These are phyloP conservation scores for Heteromeles arbutifolia DNA, from an alignment of 306 rosid genomes.

Conservation along the genomic window DNA sequence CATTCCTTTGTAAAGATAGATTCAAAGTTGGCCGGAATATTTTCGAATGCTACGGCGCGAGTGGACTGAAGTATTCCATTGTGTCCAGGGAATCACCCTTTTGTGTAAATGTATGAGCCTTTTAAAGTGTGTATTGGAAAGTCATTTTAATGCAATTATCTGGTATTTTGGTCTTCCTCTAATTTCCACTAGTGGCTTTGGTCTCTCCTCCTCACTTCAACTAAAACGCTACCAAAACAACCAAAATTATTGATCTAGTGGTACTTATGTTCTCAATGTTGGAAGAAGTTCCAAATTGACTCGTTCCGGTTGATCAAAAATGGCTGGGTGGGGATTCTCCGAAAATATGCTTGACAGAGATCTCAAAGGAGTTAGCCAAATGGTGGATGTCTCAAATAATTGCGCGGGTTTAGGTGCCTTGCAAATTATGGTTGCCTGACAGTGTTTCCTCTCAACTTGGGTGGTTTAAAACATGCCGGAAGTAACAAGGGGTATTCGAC, in stretches of 20 bases:
- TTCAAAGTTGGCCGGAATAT: background rate
- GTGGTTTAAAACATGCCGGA: background rate
- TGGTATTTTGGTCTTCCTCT: background rate
- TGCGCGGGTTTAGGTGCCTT: no score
- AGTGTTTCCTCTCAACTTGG: background rate
- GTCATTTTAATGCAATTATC: background rate
- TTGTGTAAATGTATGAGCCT: conserved; percentile 16
- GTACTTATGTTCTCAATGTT: background rate
- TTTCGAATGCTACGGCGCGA: background rate
- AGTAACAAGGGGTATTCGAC: background rate
- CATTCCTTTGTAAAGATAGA: conserved; percentile 24
- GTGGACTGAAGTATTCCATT: background rate
- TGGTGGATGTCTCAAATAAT: background rate
- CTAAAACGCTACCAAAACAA: no score
- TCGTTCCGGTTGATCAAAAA: background rate
- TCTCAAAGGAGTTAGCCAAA: no score
- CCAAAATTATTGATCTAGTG: background rate
- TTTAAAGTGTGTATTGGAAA: background rate
- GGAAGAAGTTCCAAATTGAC: background rate
- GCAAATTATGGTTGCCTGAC: no score
- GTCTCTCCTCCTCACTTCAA: no score
- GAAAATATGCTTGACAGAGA: no score
- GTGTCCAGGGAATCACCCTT: conserved; percentile 4
- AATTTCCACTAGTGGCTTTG: background rate
- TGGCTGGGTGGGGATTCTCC: background rate